A percentile compares a stretch with the other conserved stretches of the same genome.
These are phyloP conservation scores for Escovopsis sp. DNA, from an alignment of 2,329 filamentous ascomycete species.

Conservation along the genomic window DNA sequence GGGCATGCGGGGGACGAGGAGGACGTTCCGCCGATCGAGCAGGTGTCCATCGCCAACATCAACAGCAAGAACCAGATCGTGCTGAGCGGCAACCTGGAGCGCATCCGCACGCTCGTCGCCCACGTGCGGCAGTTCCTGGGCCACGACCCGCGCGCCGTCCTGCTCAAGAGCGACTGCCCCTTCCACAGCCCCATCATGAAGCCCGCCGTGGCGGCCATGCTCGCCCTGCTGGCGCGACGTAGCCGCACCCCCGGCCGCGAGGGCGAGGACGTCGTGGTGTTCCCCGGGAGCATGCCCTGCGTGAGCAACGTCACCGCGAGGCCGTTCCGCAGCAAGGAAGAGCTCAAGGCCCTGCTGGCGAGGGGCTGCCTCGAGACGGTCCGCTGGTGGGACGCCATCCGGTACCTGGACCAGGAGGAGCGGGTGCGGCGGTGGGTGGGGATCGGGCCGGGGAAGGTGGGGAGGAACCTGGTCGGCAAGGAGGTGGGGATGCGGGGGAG, in stretches of 20 bases:
- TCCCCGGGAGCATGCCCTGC: constrained; percentile 60
- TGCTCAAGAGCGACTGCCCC: constrained; percentile 72
- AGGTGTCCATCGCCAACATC: constrained; percentile 83
- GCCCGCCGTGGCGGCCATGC: constrained; percentile 65
- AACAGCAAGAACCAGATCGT: constrained; percentile 97
- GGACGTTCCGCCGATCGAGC: constrained; percentile 56
- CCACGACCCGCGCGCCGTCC: constrained; percentile 77
- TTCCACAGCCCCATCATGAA: constrained; percentile 90
- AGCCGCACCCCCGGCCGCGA: constrained; percentile 38
- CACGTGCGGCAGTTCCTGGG: constrained; percentile 82
- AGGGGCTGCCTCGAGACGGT: constrained; percentile 84
- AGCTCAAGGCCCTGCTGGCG: constrained; percentile 66
- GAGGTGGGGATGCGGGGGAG: constrained; percentile 77
- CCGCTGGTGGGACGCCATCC: constrained; percentile 86
- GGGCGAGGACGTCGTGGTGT: constrained; percentile 52
- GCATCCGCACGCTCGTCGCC: constrained; percentile 66
- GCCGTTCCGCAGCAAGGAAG: constrained; percentile 57
- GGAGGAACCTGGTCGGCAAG: constrained; percentile 83
- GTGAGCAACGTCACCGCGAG: constrained; percentile 74
- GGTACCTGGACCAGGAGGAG: constrained; percentile 71
- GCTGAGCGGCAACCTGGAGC: constrained; percentile 69
- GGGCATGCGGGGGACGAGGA: constrained; percentile 57
- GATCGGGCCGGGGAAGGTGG: constrained; percentile 86
- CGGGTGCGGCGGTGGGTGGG: constrained; percentile 77
- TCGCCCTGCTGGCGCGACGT: constrained; percentile 44